These are phyloP conservation scores for Pseudopithomyces chartarum DNA, from an alignment of 2,329 filamentous ascomycete species.

Conservation along the genomic window DNA sequence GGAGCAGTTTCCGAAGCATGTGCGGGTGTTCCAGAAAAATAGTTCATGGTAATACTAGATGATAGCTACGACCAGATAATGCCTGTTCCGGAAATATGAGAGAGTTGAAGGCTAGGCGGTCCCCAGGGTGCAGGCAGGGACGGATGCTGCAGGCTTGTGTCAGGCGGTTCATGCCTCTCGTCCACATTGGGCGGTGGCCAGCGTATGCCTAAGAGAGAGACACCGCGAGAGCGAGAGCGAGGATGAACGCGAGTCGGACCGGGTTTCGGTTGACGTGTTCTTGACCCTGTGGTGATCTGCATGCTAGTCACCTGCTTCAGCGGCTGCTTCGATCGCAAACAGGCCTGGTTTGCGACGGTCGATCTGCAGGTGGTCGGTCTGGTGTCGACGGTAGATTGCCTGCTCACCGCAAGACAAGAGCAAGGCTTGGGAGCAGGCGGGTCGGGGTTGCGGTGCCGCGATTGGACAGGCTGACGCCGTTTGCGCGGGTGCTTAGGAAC, in stretches of 20 bases:
- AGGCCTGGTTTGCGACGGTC: background rate
- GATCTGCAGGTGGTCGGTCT: background rate
- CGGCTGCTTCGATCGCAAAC: background rate
- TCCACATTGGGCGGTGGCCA: no score
- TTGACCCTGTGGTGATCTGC: conserved; percentile 2
- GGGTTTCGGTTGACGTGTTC: background rate
- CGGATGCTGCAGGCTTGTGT: background rate
- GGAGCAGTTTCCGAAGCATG: background rate
- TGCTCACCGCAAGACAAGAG: conserved; percentile 11
- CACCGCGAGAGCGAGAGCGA: background rate
- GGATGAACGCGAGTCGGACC: background rate
- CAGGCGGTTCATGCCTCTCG: background rate
- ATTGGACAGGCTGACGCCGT: conserved; percentile 7
- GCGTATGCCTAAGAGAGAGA: no score
- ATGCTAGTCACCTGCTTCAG: background rate
- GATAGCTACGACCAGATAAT: background rate
- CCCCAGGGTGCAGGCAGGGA: background rate
- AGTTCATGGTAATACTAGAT: background rate
- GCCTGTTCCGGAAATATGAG: background rate
- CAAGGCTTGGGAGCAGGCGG: conserved; percentile 12
- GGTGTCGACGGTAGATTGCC: background rate
- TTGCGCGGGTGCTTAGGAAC: background rate
- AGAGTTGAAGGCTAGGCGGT: background rate
- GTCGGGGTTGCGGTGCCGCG: background rate
- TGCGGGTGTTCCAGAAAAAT: background rate